Base-by-base conservation (phyloP, 225 moss, liverwort and hornwort species). In the Sphagnum contortum region DNA sequence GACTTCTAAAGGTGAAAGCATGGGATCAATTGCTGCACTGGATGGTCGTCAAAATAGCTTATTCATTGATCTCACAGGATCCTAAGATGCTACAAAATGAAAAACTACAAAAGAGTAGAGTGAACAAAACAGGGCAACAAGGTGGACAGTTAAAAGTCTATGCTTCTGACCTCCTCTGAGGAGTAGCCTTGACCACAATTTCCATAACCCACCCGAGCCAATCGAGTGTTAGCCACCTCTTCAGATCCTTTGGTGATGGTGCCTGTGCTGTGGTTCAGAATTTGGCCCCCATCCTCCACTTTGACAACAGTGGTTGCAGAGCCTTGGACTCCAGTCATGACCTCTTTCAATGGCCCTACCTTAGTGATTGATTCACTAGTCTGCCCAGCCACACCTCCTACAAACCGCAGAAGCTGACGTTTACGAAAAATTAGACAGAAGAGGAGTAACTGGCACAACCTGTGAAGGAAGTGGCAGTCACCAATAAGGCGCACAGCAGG, bases 181-280 rank as follows among this genome's bases (percentile, higher is more conserved):
- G 93, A 93, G 77, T 98, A 98, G 46, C 98, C 98, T 73, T 93
- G 98, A 14, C 98, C 91, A 71, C 87, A 91, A 78, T 98, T 98
- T 70, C 98, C 98, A 75, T 68, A 81, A 12, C 98, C 98, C 69
- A 88, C 75, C 66, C 98, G 88, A 45, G 80, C 73, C 12, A 69
- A 70, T 66, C 93, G 85, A 63, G 87, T 69, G 48, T 77, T 80
- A 14, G 80, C 63, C 62, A 62, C 72, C 52, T 98, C 98, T 59
- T 93, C 93, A 66, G 81, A 69, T 57, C 79, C 65, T 83, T 90
- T 92, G 70, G 67, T 79, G 12, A 70, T 52, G 6, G 52, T 72
- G 57, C 77, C 64, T 44, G 81, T 71, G 61, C 90, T 68, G 47
- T 55, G 4, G 29, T 59, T 71, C 48, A 76, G 69, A 45, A 5